Evolutionary conservation across 768 basidiomycete genomes (phyloP), one percentile per base, ranked within the genome.

Genomic region (Russula brevipes): DNA sequence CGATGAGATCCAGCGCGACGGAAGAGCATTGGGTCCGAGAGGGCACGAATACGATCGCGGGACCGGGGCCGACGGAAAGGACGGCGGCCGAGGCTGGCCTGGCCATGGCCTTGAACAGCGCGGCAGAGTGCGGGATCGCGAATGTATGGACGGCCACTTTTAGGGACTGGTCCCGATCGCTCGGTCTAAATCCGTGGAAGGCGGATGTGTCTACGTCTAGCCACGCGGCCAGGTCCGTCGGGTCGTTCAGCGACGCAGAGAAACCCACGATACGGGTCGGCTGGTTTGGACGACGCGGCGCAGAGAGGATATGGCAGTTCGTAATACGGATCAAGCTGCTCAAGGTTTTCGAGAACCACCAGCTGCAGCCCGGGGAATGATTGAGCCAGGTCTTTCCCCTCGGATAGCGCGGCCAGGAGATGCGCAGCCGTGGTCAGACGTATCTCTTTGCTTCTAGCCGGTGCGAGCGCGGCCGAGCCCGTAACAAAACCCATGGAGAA

Each of bases 71-170:
- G 1, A 77, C 72, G 2, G 76, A 76, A 14, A 75, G 81, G 63
- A 97, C 85, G n/a, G 85, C 85, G 10, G 84, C 75, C 73, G 95
- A 91, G 2, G 88, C 85, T 3, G 96, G 94, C 72, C 93, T 95
- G 52, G 89, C 84, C 88, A 98, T 97, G 2, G 87, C 83, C 70
- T 94, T 95, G 75, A 94, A 87, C 19, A 98, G 79, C 0, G 91
- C 85, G 0, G 88, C 81, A 4, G 95, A 97, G 69, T 94, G 86
- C 0, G 93, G 84, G 50, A 94, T 88, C 17, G 86, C 87, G 76
- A 96, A 98, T 0, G 91, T 82, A 59, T 89, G 86, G 12, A 85
- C 81, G 17, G 82, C 81, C 36, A 85, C 80, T 8, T 78, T 76
- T 19, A 98, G 76, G 0, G 91, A 81, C 68, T 92, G 89, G 62